Evolutionary conservation across 768 basidiomycete species (phyloP), one percentile per base, ranked within the genome.

Genomic region (Coprinellus micaceus): DNA sequence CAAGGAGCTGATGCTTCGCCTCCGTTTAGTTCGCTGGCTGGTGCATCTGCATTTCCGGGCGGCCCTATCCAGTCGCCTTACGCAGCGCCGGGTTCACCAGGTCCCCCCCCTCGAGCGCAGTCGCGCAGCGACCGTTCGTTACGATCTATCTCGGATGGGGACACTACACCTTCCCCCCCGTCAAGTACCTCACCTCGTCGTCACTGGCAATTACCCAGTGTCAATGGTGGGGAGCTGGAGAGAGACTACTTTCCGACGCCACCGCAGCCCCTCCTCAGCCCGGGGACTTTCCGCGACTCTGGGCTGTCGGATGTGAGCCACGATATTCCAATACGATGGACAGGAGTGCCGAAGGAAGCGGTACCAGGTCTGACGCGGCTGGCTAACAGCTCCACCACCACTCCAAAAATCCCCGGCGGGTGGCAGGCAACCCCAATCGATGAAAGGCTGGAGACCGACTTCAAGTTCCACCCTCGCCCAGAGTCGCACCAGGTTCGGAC

Each of bases 261-360:
- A 10, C 24, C 50, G 4, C 74, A 70, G 5, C 74, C 75, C 4
- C 77, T 88, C 30, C 78, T 89, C 10, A 76, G 81, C 36, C 72
- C 83, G 17, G 78, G 77, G 21, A 78, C 79, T 26, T 89, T 88
- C 68, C 78, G 88, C 46, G 86, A 88, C 63, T 88, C 88, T 26
- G 79, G 77, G 4, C 77, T 86, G 61, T 85, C 86, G 17, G 79
- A 73, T 36, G 68, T 69, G 52, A 78, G 73, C 52, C 69, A 69
- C 15, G 80, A 87, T 29, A 72, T 82, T 40, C 82, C 85, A 2
- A 81, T 85, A 51, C 79, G 81, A 52, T 88, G 85, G 85, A 81
- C 80, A 4, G 86, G 85, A 61, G 66, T 29, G 61, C 62, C 15
- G 59, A 47, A 52, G 30, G 58, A 61, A 33, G 49, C 41, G 26